phyloP scores from a whole-genome alignment of 2,329 filamentous ascomycete species.

The Diaporthe ampelina region DNA sequence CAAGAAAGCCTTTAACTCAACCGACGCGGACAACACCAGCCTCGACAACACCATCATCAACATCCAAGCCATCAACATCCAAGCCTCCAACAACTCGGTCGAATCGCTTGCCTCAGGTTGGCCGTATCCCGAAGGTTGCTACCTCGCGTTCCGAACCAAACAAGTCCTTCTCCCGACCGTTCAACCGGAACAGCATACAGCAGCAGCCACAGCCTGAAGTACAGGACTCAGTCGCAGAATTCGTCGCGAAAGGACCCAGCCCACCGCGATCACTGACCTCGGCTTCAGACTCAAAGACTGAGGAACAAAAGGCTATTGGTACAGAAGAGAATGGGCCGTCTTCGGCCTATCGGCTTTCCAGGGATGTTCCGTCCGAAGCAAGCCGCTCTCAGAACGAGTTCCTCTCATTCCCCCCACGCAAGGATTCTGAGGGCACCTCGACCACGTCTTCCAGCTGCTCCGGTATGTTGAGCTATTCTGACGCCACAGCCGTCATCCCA shows the following conservation, averaged over 20 bases:
- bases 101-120: conserved; percentile 83
- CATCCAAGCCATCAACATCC: conserved; percentile 1
- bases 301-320: conserved; percentile 51
- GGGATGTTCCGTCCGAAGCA: conserved; percentile 49
- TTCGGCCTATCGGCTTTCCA: conserved; percentile 49
- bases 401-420: conserved; percentile 77
- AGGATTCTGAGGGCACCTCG: conserved; percentile 71
- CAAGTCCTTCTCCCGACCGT: conserved; percentile 89
- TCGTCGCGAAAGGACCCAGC: conserved; percentile 64
- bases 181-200: conserved; percentile 70
- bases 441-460: conserved; percentile 77
- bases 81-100: conserved; percentile 53
- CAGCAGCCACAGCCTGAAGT: conserved; percentile 48
- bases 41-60: conserved; percentile 7
- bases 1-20: conserved; percentile 17
- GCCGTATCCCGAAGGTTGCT: conserved; percentile 87
- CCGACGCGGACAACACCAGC: conserved; percentile 3
- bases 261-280: conserved; percentile 53
- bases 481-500: conserved; percentile 77
- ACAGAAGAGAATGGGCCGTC: conserved; percentile 51
- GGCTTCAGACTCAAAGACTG: conserved; percentile 56
- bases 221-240: conserved; percentile 53
- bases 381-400: conserved; percentile 70
- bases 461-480: conserved; percentile 69
- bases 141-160: conserved; percentile 76